Percentiles rank a stretch among this genome's conserved stretches.
These are phyloP conservation scores for Echinochloa phyllopogon DNA, from an alignment of 176 grass and related monocot genomes.

Conservation along the genomic window DNA sequence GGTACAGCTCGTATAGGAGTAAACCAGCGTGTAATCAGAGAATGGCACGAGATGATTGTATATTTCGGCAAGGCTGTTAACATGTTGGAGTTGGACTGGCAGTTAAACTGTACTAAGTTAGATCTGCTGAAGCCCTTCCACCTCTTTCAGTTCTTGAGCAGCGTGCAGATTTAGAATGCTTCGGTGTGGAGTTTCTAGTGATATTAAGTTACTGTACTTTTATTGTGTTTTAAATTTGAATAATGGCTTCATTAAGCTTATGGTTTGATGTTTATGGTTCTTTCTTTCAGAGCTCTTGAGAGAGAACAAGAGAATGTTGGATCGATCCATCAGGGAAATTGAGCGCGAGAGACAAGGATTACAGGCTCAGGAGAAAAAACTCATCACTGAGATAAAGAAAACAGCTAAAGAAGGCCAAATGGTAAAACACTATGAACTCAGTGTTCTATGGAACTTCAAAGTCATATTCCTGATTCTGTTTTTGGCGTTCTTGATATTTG, in stretches of 20 bases:
- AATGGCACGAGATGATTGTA: not conserved
- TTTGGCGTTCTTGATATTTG: not conserved
- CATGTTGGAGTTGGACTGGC: not conserved
- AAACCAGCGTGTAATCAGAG: not conserved
- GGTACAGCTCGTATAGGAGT: not conserved
- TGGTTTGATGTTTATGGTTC: not conserved
- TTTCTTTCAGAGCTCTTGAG: conserved; percentile 64
- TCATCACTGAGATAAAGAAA: conserved; percentile 83
- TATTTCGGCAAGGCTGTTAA: not conserved
- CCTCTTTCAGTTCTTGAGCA: not conserved
- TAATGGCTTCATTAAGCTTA: not conserved
- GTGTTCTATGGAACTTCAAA: not conserved
- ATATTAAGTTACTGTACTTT: not conserved
- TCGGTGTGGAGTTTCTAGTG: not conserved
- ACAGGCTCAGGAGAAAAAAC: conserved; percentile 76
- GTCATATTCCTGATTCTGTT: not conserved
- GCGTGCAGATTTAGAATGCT: not conserved
- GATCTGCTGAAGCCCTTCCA: not conserved
- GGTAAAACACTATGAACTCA: conserved; percentile 43
- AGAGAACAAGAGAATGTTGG: conserved; percentile 81
- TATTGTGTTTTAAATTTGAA: not conserved
- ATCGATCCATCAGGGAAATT: conserved; percentile 73
- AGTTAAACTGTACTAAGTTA: not conserved
- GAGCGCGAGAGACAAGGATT: conserved; percentile 78
- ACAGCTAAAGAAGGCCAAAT: conserved; percentile 85